Evolutionary conservation across 2,329 filamentous ascomycete species (phyloP), one percentile per base, ranked within the genome.

Genomic region (Claviceps pusilla): DNA sequence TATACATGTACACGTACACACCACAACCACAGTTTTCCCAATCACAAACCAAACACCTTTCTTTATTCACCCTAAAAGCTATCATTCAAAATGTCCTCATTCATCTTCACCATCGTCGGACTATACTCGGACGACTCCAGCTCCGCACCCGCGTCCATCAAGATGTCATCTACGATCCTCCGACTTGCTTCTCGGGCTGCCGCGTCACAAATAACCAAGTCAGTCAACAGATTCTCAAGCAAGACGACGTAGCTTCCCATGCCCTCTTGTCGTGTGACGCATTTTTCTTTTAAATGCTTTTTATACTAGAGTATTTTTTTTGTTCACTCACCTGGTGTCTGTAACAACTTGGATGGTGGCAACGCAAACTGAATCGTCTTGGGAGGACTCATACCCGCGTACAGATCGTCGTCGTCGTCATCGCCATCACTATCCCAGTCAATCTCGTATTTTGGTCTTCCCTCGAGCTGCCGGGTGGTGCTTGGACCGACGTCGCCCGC

Each of bases 321-420:
- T 14, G 1, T 37, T 19, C 3, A 56, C 79, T 65, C 70, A 86
- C 83, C 84, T 58, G 87, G 88, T 50, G 88, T 94, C 66, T 90
- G 87, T 66, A 91, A 68, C 28, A 94, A 71, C 64, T 86, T 83
- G 45, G 83, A 86, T 53, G 85, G 84, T 51, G 86, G 86, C 50
- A 94, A 71, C 48, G 86, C 84, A 67, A 94, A 94, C 63, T 90
- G 86, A 57, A 94, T 90, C 11, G 88, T 93, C 74, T 97, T 97
- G 0, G 93, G 93, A 33, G 93, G 93, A 63, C 88, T 95, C 69
- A 89, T 84, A 6, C 84, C 87, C 7, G 78, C 78, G 56, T 85
- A 83, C 6, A 80, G 64, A 46, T 76, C 79, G 29, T 83, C 79
- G 10, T 82, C 79, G 33, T 86, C 84, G 54, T n/a, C 79, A 33